Conservation (phyloP, 2,329 filamentous ascomycete species). For the Nemania bipapillata region DNA sequence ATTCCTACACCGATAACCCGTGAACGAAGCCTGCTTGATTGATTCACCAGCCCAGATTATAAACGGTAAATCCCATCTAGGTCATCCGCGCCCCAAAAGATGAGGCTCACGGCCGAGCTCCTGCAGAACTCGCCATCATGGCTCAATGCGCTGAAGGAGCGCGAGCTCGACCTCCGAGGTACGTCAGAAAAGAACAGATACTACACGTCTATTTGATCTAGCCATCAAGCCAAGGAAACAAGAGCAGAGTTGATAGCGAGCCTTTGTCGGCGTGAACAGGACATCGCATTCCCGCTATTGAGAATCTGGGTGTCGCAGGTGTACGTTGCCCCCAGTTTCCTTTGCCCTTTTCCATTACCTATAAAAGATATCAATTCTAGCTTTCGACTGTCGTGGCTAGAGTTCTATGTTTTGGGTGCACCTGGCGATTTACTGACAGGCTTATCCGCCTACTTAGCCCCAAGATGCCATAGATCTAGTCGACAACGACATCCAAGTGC, state of each 20-base stretch:
- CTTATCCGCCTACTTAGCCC: conserved; percentile 65
- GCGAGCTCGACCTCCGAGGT: conserved; percentile 99
- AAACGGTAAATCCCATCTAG: conserved; percentile 36
- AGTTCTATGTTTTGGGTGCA: background rate
- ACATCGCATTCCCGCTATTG: conserved; percentile 96
- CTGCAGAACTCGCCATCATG: conserved; percentile 96
- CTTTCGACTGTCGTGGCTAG: background rate
- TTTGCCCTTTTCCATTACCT: conserved; percentile 4
- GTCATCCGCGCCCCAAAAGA: conserved; percentile 53
- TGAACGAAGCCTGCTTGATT: background rate
- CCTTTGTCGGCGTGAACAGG: conserved; percentile 73
- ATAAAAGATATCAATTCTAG: background rate
- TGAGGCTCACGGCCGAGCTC: conserved; percentile 96
- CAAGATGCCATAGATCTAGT: conserved; percentile 98
- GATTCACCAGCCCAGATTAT: background rate
- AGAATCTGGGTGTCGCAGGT: conserved; percentile 94
- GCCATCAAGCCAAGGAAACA: conserved; percentile 37
- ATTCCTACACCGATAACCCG: background rate
- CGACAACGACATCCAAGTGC: conserved; percentile 92
- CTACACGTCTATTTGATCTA: conserved; percentile 70
- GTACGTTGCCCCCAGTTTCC: conserved; percentile 58
- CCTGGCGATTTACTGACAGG: conserved; percentile 16
- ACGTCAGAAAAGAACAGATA: conserved; percentile 96
- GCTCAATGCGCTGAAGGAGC: conserved; percentile 98
- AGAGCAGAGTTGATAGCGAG: conserved; percentile 87